Percentiles rank a stretch among this genome's conserved stretches.
Conservation (phyloP, 2,329 filamentous ascomycete genomes). For the Claviceps africana region DNA sequence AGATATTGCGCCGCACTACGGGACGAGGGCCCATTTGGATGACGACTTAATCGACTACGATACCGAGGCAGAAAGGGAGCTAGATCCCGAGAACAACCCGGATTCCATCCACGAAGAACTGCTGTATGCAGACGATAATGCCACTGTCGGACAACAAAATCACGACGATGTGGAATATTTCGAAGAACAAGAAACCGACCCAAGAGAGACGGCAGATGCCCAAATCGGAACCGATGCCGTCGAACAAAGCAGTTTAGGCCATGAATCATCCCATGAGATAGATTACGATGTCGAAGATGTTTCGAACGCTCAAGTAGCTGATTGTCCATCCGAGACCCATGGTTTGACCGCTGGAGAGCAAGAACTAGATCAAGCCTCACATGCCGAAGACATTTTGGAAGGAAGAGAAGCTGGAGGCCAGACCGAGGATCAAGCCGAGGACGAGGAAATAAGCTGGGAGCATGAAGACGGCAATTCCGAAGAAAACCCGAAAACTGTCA, state of each 20-base stretch:
- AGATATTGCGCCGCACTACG: constrained; percentile 14
- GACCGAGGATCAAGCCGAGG: constrained; percentile 4
- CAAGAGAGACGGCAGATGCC: neutral
- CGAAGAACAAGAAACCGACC: constrained; percentile 2
- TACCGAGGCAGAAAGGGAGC: constrained; percentile 13
- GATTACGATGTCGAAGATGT: constrained; percentile 21
- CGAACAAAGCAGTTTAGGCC: constrained; percentile 3
- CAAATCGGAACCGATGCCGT: constrained; percentile 2
- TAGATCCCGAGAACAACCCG: neutral
- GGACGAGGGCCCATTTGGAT: constrained; percentile 13
- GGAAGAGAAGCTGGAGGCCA: neutral
- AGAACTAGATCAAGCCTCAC: neutral
- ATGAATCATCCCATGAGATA: constrained; percentile 18
- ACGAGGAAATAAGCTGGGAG: constrained; percentile 13
- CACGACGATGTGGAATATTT: constrained; percentile 7
- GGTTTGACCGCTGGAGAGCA: neutral
- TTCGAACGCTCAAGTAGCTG: neutral
- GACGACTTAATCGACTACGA: constrained; percentile 26
- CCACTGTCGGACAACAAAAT: constrained; percentile 3
- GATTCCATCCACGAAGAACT: neutral
- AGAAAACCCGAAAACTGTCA: neutral
- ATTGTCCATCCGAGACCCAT: neutral
- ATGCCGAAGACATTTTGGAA: neutral
- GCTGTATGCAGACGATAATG: neutral
- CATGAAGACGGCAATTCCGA: constrained; percentile 9